phyloP scores from a whole-genome alignment of 768 basidiomycete genomes.

The Neoboletus magnificus region DNA sequence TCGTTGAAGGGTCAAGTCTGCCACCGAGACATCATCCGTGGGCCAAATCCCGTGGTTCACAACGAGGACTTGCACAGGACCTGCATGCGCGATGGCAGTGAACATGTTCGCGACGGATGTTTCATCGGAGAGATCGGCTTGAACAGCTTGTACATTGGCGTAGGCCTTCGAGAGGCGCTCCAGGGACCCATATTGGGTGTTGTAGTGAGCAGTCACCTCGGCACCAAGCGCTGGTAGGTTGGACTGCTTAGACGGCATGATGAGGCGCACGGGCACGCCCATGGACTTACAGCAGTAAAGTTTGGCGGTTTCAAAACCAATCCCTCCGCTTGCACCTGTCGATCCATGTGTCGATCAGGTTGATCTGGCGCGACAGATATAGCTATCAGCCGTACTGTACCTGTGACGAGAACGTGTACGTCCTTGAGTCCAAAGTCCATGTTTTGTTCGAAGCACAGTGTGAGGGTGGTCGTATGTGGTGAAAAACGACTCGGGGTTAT shows the following conservation, averaged over 20 bases:
- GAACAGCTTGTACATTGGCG: conserved; percentile 35
- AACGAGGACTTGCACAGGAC: conserved; percentile 53
- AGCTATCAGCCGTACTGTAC: conserved; percentile 30
- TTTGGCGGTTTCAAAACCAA: conserved; percentile 60
- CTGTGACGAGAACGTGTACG: conserved; percentile 69
- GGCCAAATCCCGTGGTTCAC: conserved; percentile 62
- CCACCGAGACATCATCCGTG: conserved; percentile 44
- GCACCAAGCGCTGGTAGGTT: conserved; percentile 58
- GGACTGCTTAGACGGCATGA: background rate
- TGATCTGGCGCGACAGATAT: background rate
- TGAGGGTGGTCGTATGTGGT: background rate
- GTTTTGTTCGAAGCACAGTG: background rate
- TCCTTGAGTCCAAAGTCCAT: conserved; percentile 58
- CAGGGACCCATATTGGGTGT: conserved; percentile 46
- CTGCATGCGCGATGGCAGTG: conserved; percentile 34
- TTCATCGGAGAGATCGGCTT: conserved; percentile 62
- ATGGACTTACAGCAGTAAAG: conserved; percentile 50
- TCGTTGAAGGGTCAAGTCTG: conserved; percentile 55
- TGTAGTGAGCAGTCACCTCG: conserved; percentile 69
- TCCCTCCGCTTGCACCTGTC: conserved; percentile 71
- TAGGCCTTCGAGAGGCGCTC: conserved; percentile 39
- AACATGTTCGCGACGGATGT: conserved; percentile 51
- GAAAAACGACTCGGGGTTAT: background rate
- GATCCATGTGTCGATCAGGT: background rate
- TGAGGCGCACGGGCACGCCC: background rate